Conservation (phyloP, 2,329 filamentous ascomycete species). For the Alternaria alternata region DNA sequence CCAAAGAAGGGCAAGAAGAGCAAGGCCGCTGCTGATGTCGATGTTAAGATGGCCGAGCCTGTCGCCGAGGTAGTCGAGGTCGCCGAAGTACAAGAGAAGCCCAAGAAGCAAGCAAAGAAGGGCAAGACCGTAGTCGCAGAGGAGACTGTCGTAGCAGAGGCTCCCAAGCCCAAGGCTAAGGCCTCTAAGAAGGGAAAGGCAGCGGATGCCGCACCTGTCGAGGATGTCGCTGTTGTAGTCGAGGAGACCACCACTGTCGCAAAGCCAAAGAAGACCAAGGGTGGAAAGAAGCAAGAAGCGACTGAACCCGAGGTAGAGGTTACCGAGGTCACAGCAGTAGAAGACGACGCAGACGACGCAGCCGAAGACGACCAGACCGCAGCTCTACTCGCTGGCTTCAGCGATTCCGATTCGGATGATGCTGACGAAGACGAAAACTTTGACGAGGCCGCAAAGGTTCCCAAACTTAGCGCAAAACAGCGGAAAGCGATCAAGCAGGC, state of each 20-base stretch:
- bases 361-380: conserved; percentile 58
- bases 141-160: conserved; percentile 15
- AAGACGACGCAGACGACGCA: conserved; percentile 27
- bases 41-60: conserved; percentile 10
- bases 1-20: conserved; percentile 51
- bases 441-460: conserved; percentile 46
- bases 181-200: conserved; percentile 30
- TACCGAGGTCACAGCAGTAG: conserved; percentile 20
- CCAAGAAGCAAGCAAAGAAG: conserved; percentile 29
- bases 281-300: conserved; percentile 26
- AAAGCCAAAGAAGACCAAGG: conserved; percentile 31
- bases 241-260: conserved; percentile 17
- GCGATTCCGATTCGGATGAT: conserved; percentile 54
- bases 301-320: conserved; percentile 21
- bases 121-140: conserved; percentile 21
- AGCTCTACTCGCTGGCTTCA: conserved; percentile 61
- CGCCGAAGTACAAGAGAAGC: conserved; percentile 17
- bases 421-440: conserved; percentile 48
- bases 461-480: conserved; percentile 37
- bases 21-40: conserved; percentile 25
- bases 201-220: conserved; percentile 22
- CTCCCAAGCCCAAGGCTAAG: conserved; percentile 31
- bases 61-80: conserved; percentile 11
- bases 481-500: conserved; percentile 59
- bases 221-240: conserved; percentile 15